Conservation (phyloP, 306 rosid genomes). For the Gynostemma pentaphyllum region DNA sequence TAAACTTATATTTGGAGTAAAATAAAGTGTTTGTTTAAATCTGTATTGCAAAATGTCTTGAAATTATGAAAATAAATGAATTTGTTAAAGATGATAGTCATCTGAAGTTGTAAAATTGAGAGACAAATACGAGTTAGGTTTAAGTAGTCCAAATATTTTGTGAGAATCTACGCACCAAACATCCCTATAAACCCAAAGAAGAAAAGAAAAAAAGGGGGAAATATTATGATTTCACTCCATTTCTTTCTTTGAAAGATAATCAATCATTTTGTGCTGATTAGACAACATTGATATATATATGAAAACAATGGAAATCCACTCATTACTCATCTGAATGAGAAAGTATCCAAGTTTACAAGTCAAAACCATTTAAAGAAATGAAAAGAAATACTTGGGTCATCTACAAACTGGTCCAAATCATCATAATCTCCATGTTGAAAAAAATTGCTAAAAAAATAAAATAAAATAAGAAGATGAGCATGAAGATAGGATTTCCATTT, state of each 20-base stretch:
- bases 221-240: not conserved
- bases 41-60: too few relatives aligned
- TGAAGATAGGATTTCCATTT: constrained; percentile 1
- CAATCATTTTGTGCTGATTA: constrained; percentile 1
- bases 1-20: too few relatives aligned
- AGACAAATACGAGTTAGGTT: too few relatives aligned
- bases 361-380: not conserved
- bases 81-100: too few relatives aligned
- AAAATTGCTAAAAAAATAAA: not conserved
- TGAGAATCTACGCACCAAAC: too few relatives aligned
- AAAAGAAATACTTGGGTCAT: too few relatives aligned
- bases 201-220: not conserved
- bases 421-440: not conserved
- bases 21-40: too few relatives aligned
- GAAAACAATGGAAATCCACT: constrained; percentile 7
- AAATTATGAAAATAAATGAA: too few relatives aligned
- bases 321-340: not conserved
- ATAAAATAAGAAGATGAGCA: not conserved
- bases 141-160: too few relatives aligned
- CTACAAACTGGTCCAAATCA: too few relatives aligned
- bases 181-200: too few relatives aligned
- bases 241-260: not conserved
- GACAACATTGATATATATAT: constrained; percentile 2
- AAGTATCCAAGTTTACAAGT: not conserved
- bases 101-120: too few relatives aligned